Evolutionary conservation across 805 yeast species (phyloP), one percentile per base, ranked within the genome.

Genomic region (Komagataella ulmi): DNA sequence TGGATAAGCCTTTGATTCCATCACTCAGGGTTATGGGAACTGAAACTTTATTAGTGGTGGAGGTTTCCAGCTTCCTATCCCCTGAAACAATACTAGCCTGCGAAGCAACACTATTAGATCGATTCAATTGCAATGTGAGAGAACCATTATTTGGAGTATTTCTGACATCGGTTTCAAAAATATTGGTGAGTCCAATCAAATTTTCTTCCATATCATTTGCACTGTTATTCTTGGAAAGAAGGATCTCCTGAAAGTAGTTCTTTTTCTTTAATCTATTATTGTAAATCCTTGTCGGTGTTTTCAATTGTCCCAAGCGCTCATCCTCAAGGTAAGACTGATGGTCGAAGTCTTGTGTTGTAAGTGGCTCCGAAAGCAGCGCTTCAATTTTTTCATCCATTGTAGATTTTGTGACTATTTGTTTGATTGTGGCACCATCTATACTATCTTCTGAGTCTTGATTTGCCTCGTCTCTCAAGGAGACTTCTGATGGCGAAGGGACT

Each of bases 361-460:
- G 51, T 1, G 58, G 59, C 21, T 58, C 23, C 1, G 63, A 63
- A 14, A 76, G 61, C 47, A 69, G 72, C 2, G 75, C 64, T 52
- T 72, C 74, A 52, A 76, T 62, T 57, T 72, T 74, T 54, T 76
- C 74, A 54, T 72, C 72, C 45, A 76, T 60, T 49, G 64, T 65
- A 60, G 40, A 14, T 10, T 30, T 30, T 14, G 40, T 30, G 14
- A 30, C 40, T 30, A 30, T 8, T 3, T 30, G 12, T 14, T 30
- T 30, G 40, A 30, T 30, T 30, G 40, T 30, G 12, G 40, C 17
- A 7, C 17, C 47, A 6, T 45, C 30, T 12, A 45, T 24, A 10
- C 47, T 45, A 3, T 19, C 30, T 7, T 18, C 65, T 24, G 61
- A 57, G 3, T 65, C 61, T 45, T 59, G 59, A 40, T 63, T 66